Evolutionary conservation across 2,329 filamentous ascomycete species (phyloP).

Genomic region (Ophiosphaerella korrae): DNA sequence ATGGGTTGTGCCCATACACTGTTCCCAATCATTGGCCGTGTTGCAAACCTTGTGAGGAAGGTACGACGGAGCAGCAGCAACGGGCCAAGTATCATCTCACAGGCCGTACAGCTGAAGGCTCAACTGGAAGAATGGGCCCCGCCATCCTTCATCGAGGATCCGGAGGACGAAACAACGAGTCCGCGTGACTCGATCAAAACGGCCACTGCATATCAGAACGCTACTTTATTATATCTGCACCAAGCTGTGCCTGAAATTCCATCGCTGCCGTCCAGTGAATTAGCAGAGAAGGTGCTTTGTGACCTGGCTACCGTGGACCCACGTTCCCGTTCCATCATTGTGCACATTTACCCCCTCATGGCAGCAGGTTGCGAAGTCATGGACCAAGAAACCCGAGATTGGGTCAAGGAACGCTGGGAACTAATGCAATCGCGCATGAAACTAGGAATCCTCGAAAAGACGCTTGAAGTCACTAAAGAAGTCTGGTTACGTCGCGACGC

Average conservation of each 20-base stretch:
- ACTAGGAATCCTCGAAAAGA: slow-evolving; percentile 71
- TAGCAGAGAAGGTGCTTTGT: slow-evolving; percentile 66
- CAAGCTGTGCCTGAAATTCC: slow-evolving; percentile 72
- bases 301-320: slow-evolving; percentile 68
- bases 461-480: slow-evolving; percentile 67
- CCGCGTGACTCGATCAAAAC: slow-evolving; percentile 69
- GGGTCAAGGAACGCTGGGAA: slow-evolving; percentile 67
- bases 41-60: slow-evolving; percentile 68
- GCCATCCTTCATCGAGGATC: slow-evolving; percentile 62
- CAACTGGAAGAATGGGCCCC: slow-evolving; percentile 66
- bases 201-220: slow-evolving; percentile 70
- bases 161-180: slow-evolving; percentile 67
- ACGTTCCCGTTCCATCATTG: slow-evolving; percentile 66
- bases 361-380: slow-evolving; percentile 69
- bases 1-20: slow-evolving; percentile 72
- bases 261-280: slow-evolving; percentile 59
- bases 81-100: slow-evolving; percentile 64
- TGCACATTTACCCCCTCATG: slow-evolving; percentile 72
- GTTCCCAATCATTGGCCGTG: slow-evolving; percentile 70
- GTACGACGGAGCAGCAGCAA: slow-evolving; percentile 63
- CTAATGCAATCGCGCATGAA: slow-evolving; percentile 66
- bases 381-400: slow-evolving; percentile 64
- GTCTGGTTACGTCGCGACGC: slow-evolving; percentile 69
- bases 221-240: slow-evolving; percentile 69
- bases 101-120: slow-evolving; percentile 66